Base-by-base conservation (phyloP, 176 grass and related monocot species). In the Lolium perenne region DNA sequence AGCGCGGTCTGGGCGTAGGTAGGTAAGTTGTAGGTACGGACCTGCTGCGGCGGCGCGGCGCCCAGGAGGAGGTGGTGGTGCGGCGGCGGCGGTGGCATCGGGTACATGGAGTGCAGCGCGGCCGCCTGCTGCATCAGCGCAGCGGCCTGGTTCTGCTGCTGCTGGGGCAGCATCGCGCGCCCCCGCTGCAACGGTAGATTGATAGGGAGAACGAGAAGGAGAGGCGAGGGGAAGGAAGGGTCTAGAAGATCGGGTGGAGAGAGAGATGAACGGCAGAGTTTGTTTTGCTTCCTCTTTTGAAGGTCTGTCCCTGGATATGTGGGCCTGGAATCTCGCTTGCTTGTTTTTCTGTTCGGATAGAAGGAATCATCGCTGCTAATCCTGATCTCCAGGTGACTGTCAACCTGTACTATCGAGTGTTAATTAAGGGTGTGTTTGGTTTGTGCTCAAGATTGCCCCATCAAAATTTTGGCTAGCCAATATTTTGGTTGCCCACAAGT, bases 121-220 rank as follows among this genome's bases (percentile, higher is more conserved):
- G 83, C 90, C 71, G 89, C 81, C 74, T 92, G 91, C 89, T 91
- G 91, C 91, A 92, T 92, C 45, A 86, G 61, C 73, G 77, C 84
- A 60, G 91, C 84, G 50, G 89, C 90, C 81, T 93, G 87, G 79
- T 83, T 48, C 87, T 91, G 89, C 83, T 88, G 86, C 85, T 89
- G 88, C 84, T 90, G 87, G 79, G 81, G 88, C 73, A 86, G 87
- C 88, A 86, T 87, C 72, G 59, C 82, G 70, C 74, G 68, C n/a
- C 77, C 88, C 47, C 22, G 22, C 47, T 51, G 72, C 2, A 2
- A 29, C 25, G 74, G 74, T 18, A 18, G 74, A 76, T 76, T 76
- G 74, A 48, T 53, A 49, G n/a, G 72, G 63, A 35, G 5, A 5
- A 66, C 63, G 26, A 66, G 64, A 0, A 13, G 72, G 73, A 53